phyloP scores from a whole-genome alignment of 352 stramenopile species.

The Paralagenidium karlingii region DNA sequence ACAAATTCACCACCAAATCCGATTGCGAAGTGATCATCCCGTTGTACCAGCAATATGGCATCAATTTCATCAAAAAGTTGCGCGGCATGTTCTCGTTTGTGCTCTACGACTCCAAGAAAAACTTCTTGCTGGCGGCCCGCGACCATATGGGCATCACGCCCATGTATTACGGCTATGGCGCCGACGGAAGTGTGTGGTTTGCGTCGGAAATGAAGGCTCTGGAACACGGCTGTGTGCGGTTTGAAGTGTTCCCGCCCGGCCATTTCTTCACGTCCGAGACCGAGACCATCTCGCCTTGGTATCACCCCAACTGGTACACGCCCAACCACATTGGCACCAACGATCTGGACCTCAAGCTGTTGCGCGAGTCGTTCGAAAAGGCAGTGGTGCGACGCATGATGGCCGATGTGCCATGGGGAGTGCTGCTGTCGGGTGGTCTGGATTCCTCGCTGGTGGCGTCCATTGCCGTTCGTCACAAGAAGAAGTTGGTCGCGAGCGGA shows the following conservation, averaged over 20 bases:
- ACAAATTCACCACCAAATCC: constrained; percentile 90
- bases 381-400: constrained; percentile 96
- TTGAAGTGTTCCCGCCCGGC: constrained; percentile 86
- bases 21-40: constrained; percentile 98
- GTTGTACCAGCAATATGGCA: constrained; percentile 88
- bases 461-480: constrained; percentile 90
- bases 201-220: constrained; percentile 97
- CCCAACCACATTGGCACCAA: constrained; percentile 40
- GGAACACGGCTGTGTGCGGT: constrained; percentile 70
- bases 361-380: constrained; percentile 89
- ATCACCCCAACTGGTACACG: constrained; percentile 90
- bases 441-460: constrained; percentile 97
- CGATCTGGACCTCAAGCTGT: constrained; percentile 48
- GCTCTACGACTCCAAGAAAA: constrained; percentile 90
- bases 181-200: constrained; percentile 95
- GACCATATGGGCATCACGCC: constrained; percentile 99
- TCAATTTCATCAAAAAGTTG: constrained; percentile 84
- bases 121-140: constrained; percentile 90
- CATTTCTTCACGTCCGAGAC: constrained; percentile 78
- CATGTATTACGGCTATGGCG: constrained; percentile 97
- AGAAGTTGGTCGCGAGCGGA: constrained; percentile 68
- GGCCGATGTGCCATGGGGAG: constrained; percentile 97
- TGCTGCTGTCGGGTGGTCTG: constrained; percentile 95
- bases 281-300: constrained; percentile 90
- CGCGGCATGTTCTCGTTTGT: constrained; percentile 99